Base-by-base conservation (phyloP, 108 stramenopile genomes). In the Conticribra weissflogii region DNA sequence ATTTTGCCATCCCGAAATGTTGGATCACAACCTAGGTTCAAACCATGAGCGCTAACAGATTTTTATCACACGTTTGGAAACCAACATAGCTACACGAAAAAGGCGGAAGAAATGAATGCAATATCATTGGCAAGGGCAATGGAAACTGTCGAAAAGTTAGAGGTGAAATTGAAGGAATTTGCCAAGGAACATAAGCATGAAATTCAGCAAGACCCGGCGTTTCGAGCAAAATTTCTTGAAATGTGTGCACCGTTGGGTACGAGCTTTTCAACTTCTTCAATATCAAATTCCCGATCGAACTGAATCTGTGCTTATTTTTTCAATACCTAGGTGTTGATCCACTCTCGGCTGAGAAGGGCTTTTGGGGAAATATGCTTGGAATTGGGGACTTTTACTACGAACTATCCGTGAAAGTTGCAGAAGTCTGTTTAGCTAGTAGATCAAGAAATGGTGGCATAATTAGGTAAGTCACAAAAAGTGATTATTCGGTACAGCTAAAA, bases 341-440 rank as follows among this genome's bases (percentile, higher is more conserved):
- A 0, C 66, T 96, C 29, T 68, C 80, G n/a, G 79, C 88, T 3
- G 78, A 83, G 53, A 91, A 91, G 60, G 68, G 78, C 14, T 93
- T 96, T 68, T 96, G 93, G 93, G 82, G 78, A 15, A 56, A 36
- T 41, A 50, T 85, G 48, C 66, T 86, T 34, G 85, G 82, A 18
- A 81, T 86, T 50, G 98, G 98, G 2, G 96, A 98, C 59, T 99
- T 97, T 71, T 99, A 98, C 82, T 98, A 96, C 82, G 98, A 99
- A 72, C 81, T 99, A n/a, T 88, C 96, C 22, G 95, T 98, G 45
- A 98, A 99, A 71, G 96, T 98, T 29, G 91, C 96, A 0, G 97
- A 98, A 66, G 88, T 95, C 14, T 96, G 98, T 63, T 69, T 96
- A 45, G 90, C 95, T 8, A 96, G 94, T 53, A 68, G 96, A 46